Base-by-base conservation (phyloP, 306 rosid species). In the Ormosia semicastrata region DNA sequence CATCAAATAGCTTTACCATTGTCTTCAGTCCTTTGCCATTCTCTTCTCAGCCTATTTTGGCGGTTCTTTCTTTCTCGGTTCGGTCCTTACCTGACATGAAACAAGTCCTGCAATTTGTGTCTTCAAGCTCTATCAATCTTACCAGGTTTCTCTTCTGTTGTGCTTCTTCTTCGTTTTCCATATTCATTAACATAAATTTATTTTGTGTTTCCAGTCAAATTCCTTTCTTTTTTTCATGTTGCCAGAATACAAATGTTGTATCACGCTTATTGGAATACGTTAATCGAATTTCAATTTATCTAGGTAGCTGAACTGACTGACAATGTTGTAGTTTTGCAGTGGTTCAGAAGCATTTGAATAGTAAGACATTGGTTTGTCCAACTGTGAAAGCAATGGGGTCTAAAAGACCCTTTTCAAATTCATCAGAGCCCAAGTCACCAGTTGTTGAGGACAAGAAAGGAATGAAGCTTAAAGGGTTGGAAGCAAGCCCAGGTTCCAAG, bases 261-360 rank as follows among this genome's bases (percentile, higher is more conserved):
- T 44, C 7, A 13, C 64, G 8, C 50, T 36, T 59, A 17, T 53
- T 80, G 34, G 36, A 76, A 54, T 32, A 65, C 15, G 59, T 30
- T 11, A 72, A n/a, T 66, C 5, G 30, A 77, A 49, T 77, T 37
- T 37, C 15, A 60, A 30, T 74, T 8, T 50, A 41, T 52, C 3
- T 34, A 36, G 73, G 47, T 77, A 36, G 10, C 81, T 66, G 40
- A 69, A 39, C 64, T 83, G 87, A 80, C 84, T 41, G 64, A 84
- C 68, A 66, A 57, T 54, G 66, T 59, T 76, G 73, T 88, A 89
- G 89, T 78, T 76, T 72, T 88, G 83, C 92, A 88, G 97, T 86
- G 14, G 33, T 79, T 71, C 81, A 70, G 66, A 84, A 90, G 81
- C 90, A 68, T 85, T 77, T 82, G 85, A 85, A 71, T 80, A 73